Evolutionary conservation across 2,329 filamentous ascomycete species (phyloP).

Genomic region (Chaetomium olivaceum): DNA sequence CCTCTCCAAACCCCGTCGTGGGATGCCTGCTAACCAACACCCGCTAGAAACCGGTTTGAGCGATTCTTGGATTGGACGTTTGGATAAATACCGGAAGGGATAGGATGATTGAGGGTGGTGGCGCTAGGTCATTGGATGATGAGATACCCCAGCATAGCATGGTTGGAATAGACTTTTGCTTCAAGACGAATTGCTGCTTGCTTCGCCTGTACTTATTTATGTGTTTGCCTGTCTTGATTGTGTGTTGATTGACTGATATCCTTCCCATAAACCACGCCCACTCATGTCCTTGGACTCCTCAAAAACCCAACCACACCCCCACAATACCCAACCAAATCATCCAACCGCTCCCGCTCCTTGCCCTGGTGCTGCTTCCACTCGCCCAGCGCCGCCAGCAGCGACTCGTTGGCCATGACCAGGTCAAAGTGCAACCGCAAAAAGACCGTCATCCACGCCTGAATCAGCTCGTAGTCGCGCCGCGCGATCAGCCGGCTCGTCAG

Average conservation of each 20-base stretch:
- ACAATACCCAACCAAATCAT: conserved; percentile 81
- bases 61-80: conserved; percentile 32
- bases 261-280: background rate
- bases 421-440: conserved; percentile 79
- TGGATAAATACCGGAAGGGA: conserved; percentile 24
- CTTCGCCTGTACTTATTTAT: background rate
- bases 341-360: conserved; percentile 68
- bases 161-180: conserved; percentile 6
- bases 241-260: background rate
- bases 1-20: background rate
- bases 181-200: background rate
- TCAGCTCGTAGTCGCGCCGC: conserved; percentile 85
- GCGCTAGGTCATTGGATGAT: background rate
- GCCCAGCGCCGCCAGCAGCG: conserved; percentile 59
- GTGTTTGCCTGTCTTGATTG: background rate
- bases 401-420: conserved; percentile 51
- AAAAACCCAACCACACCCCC: conserved; percentile 83
- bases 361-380: conserved; percentile 74
- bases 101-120: background rate
- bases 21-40: conserved; percentile 1
- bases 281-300: conserved; percentile 58
- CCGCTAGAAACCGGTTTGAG: conserved; percentile 29
- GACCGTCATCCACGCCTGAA: conserved; percentile 96
- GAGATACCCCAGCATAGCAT: conserved; percentile 7
- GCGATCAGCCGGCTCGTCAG: conserved; percentile 69